Base-by-base conservation (phyloP, 805 yeast species). In the Maudiozyma saulgeensis region DNA sequence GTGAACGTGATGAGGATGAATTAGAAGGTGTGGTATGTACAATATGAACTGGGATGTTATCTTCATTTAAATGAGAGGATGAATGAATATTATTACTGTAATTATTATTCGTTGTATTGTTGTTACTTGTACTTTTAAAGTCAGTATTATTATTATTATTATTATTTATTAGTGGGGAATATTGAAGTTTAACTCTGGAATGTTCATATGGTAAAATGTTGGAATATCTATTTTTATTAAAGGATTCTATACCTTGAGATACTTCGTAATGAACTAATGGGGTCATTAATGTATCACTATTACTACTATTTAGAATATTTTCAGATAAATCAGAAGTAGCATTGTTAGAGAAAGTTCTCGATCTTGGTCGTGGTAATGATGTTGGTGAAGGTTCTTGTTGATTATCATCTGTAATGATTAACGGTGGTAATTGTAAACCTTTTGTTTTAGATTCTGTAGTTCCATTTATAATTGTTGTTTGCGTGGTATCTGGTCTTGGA, bases 161-260 rank as follows among this genome's bases (percentile, higher is more conserved):
- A 4, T 21, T 21, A 21, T 19, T 31, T 25, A 37, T 26, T 13
- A 41, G 13, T 45, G 69, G 73, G 11, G 68, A 67, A 43, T 66
- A 64, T 26, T 58, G 60, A 44, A 67, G 49, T 45, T 62, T 79
- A 19, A 90, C 96, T 50, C 96, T 73, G 13, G 95, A 78, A 59
- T 87, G 91, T 60, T 86, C 95, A 65, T 79, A 89, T 5, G 95
- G 89, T 56, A 85, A 78, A 44, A 89, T 86, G 64, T 90, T 93
- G 54, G 86, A 82, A 71, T 89, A 89, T 54, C 97, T 70, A 65
- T 89, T 88, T 62, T 88, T 88, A 48, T 77, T 68, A 39, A 90
- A 88, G 21, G 80, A 77, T 62, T 85, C 91, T 39, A 88, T 79
- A 1, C 95, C 96, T 16, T 84, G 75, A 21, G 83, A 75, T 42